These are phyloP conservation scores for Fusarium subglutinans DNA, from an alignment of 2,329 filamentous ascomycete genomes.

Conservation along the genomic window DNA sequence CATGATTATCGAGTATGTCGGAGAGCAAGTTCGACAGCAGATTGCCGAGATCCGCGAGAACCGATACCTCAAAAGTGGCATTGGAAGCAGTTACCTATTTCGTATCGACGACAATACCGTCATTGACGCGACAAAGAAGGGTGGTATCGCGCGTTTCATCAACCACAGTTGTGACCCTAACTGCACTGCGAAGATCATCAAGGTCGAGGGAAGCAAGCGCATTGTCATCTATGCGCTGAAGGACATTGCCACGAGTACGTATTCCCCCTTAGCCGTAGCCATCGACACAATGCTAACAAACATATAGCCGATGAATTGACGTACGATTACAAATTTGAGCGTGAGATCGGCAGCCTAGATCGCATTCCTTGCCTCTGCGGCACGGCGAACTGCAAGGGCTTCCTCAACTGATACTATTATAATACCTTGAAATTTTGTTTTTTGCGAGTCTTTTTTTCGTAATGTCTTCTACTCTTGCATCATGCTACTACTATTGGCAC, in stretches of 20 bases:
- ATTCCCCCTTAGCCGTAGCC: slow-evolving; percentile 38
- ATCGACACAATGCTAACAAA: slow-evolving; percentile 15
- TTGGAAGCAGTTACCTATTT: slow-evolving; percentile 97
- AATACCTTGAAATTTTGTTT: slow-evolving; percentile 26
- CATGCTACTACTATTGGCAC: not conserved
- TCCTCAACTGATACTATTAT: slow-evolving; percentile 79
- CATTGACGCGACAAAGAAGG: slow-evolving; percentile 97
- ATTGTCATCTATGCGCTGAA: slow-evolving; percentile 99
- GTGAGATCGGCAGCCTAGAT: slow-evolving; percentile 92
- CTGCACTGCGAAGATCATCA: slow-evolving; percentile 99
- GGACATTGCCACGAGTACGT: slow-evolving; percentile 92
- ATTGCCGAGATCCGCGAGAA: slow-evolving; percentile 96
- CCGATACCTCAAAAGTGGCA: slow-evolving; percentile 93
- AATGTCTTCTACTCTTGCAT: slow-evolving; percentile 2
- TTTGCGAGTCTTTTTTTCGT: not conserved
- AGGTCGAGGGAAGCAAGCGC: slow-evolving; percentile 95
- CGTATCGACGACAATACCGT: slow-evolving; percentile 98
- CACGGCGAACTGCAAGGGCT: slow-evolving; percentile 95
- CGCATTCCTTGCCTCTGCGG: slow-evolving; percentile 98
- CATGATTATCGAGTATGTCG: slow-evolving; percentile 99
- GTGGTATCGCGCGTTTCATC: slow-evolving; percentile 97
- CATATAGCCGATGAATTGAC: slow-evolving; percentile 93
- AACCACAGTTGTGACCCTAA: slow-evolving; percentile 99
- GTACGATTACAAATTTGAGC: slow-evolving; percentile 99
- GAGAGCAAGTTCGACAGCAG: slow-evolving; percentile 95